Percentiles rank a stretch among this genome's conserved stretches.
phyloP scores from a whole-genome alignment of 192 early-diverging fungal genomes.

The Coemansia sp. region DNA sequence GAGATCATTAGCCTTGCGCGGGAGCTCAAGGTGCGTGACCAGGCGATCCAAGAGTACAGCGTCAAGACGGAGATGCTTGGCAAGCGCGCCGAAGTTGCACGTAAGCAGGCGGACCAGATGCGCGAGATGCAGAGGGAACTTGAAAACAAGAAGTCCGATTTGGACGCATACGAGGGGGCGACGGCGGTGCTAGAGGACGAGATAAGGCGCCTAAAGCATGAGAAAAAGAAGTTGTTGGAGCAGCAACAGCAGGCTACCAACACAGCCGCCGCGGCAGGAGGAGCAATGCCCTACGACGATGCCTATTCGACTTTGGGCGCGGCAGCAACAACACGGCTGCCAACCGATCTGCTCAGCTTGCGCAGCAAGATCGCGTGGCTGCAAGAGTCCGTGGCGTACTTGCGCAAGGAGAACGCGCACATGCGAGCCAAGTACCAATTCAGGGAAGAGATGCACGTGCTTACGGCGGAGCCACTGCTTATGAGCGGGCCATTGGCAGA shows the following conservation, averaged over 20 bases:
- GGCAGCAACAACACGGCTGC: slow-evolving; percentile 30
- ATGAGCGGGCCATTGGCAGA: neutral
- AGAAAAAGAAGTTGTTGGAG: slow-evolving; percentile 62
- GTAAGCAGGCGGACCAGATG: slow-evolving; percentile 69
- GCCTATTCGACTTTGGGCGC: slow-evolving; percentile 8
- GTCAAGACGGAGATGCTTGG: slow-evolving; percentile 84
- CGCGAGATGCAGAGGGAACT: slow-evolving; percentile 63
- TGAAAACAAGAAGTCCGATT: slow-evolving; percentile 61
- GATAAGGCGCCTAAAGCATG: slow-evolving; percentile 66
- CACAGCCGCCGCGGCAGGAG: neutral
- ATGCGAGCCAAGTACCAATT: slow-evolving; percentile 63
- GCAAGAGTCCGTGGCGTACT: slow-evolving; percentile 71
- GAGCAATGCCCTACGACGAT: no score
- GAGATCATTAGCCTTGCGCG: slow-evolving; percentile 81
- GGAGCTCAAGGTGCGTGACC: slow-evolving; percentile 81
- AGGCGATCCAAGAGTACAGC: slow-evolving; percentile 71
- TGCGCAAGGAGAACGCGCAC: slow-evolving; percentile 82
- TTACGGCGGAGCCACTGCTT: slow-evolving; percentile 15
- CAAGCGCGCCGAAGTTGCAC: slow-evolving; percentile 70
- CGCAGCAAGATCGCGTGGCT: slow-evolving; percentile 53
- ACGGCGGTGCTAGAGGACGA: slow-evolving; percentile 71
- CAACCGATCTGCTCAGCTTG: slow-evolving; percentile 61
- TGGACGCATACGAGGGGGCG: slow-evolving; percentile 72
- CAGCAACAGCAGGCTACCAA: slow-evolving; percentile 29
- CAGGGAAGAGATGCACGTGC: slow-evolving; percentile 9